Conservation (phyloP, 2,329 filamentous ascomycete genomes). For the Epichloe hybrida region DNA sequence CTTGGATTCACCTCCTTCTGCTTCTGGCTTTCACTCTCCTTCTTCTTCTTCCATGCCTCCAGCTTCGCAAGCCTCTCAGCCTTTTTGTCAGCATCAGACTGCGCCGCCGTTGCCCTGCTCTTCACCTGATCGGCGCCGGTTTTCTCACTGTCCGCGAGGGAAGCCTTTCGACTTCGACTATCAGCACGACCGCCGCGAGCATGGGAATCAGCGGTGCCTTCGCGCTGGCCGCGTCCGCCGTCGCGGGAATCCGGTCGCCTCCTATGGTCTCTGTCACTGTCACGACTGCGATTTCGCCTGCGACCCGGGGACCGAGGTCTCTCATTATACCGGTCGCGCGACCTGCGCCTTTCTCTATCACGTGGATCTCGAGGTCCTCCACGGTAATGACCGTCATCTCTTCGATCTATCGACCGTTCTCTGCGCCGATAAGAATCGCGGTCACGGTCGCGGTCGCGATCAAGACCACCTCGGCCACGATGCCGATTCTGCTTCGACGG, state of each 20-base stretch:
- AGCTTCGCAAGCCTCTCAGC: constrained; percentile 69
- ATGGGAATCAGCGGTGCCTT: constrained; percentile 59
- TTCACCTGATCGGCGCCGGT: constrained; percentile 49
- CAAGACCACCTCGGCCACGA: constrained; percentile 35
- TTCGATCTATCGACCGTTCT: constrained; percentile 55
- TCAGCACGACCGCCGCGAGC: constrained; percentile 53
- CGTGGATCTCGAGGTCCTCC: constrained; percentile 42
- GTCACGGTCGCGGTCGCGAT: constrained; percentile 19
- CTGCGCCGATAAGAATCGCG: constrained; percentile 49
- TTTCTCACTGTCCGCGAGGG: constrained; percentile 34
- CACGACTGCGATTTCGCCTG: constrained; percentile 50
- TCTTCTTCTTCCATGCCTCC: constrained; percentile 86
- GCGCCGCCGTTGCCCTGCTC: constrained; percentile 28
- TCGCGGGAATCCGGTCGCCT: constrained; percentile 66
- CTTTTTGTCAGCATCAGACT: constrained; percentile 59
- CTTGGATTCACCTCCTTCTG: constrained; percentile 53
- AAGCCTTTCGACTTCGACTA: constrained; percentile 39
- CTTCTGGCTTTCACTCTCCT: constrained; percentile 61
- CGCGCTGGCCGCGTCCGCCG: constrained; percentile 47
- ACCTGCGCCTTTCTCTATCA: constrained; percentile 48
- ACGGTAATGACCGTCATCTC: constrained; percentile 52
- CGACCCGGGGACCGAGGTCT: constrained; percentile 45
- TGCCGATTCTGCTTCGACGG: constrained; percentile 38
- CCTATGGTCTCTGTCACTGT: constrained; percentile 49
- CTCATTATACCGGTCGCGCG: constrained; percentile 44